These are phyloP conservation scores for Pyrenopolyporus hunteri DNA, from an alignment of 495 filamentous ascomycete species.

Conservation along the genomic window DNA sequence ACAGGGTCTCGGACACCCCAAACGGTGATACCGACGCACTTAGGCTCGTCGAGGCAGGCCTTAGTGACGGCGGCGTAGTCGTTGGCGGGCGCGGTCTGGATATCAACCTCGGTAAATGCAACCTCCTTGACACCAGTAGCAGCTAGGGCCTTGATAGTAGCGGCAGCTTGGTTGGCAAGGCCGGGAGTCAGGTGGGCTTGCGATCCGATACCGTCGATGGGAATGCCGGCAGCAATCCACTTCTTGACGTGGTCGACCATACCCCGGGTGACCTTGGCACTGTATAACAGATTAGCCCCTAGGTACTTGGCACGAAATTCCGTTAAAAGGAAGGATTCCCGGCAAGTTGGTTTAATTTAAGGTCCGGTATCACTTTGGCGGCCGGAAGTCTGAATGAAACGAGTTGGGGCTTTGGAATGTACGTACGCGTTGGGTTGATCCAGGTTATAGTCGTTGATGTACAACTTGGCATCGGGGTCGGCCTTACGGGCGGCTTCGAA, in stretches of 20 bases:
- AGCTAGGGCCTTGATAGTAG: conserved; percentile 63
- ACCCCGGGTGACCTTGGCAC: conserved; percentile 61
- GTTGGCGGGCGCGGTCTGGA: conserved; percentile 59
- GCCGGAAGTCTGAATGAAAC: not conserved
- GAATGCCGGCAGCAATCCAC: conserved; percentile 68
- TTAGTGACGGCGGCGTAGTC: conserved; percentile 70
- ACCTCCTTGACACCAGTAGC: conserved; percentile 59
- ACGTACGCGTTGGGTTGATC: conserved; percentile 45
- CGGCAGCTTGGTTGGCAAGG: conserved; percentile 49
- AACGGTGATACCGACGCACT: conserved; percentile 76
- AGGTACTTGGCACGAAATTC: too few relatives aligned
- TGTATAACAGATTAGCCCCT: not conserved
- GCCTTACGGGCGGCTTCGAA: conserved; percentile 65
- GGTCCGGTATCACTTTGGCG: too few relatives aligned
- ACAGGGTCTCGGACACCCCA: conserved; percentile 76
- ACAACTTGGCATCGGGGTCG: conserved; percentile 65
- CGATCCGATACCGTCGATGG: conserved; percentile 76
- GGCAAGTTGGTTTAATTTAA: too few relatives aligned
- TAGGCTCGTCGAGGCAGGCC: conserved; percentile 66
- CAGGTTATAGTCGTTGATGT: conserved; percentile 75
- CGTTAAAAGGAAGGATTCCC: too few relatives aligned
- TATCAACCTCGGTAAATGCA: conserved; percentile 70
- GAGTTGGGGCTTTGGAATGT: not conserved
- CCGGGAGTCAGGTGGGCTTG: conserved; percentile 67
- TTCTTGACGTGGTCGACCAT: conserved; percentile 69